Percentiles rank a stretch among this genome's conserved stretches.
phyloP scores from a whole-genome alignment of 495 filamentous ascomycete species.

The Aspergillus cavernicola region DNA sequence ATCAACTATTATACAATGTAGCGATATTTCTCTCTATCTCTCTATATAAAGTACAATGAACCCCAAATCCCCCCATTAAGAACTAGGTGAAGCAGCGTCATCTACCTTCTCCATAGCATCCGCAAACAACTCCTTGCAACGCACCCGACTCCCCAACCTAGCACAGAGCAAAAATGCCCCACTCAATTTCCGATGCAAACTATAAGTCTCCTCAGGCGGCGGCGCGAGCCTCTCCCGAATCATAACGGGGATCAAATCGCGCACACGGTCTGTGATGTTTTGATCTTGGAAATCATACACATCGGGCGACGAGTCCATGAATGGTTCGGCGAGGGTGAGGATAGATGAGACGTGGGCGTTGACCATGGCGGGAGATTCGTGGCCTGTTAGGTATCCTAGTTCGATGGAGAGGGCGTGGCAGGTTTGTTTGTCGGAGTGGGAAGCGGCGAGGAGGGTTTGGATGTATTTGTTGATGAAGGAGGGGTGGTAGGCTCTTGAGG shows the following conservation, averaged over 20 bases:
- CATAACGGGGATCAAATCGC: constrained; percentile 86
- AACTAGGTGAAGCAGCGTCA: background rate
- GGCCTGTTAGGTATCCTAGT: constrained; percentile 88
- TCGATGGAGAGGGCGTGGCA: constrained; percentile 69
- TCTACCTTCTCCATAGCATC: constrained; percentile 53
- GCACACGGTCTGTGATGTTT: constrained; percentile 92
- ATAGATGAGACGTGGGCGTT: constrained; percentile 82
- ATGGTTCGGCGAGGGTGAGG: constrained; percentile 87
- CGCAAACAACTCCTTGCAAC: constrained; percentile 77
- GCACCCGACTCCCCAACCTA: constrained; percentile 73
- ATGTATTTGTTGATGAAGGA: constrained; percentile 79
- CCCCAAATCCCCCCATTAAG: background rate
- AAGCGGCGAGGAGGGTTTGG: constrained; percentile 70
- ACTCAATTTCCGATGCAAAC: constrained; percentile 90
- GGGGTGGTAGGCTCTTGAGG: constrained; percentile 77
- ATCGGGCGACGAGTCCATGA: constrained; percentile 67
- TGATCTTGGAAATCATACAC: constrained; percentile 90
- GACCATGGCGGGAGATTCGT: constrained; percentile 76
- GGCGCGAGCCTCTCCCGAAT: constrained; percentile 80
- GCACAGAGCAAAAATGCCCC: constrained; percentile 94
- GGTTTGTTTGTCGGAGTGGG: constrained; percentile 56
- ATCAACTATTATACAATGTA: background rate
- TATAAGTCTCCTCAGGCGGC: constrained; percentile 97
- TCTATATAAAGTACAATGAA: too few species aligned
- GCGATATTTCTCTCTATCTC: too few species aligned